Percentiles rank a stretch among this genome's conserved stretches.
Evolutionary conservation across 495 filamentous ascomycete genomes (phyloP).

Genomic region (Cercophora scortea): DNA sequence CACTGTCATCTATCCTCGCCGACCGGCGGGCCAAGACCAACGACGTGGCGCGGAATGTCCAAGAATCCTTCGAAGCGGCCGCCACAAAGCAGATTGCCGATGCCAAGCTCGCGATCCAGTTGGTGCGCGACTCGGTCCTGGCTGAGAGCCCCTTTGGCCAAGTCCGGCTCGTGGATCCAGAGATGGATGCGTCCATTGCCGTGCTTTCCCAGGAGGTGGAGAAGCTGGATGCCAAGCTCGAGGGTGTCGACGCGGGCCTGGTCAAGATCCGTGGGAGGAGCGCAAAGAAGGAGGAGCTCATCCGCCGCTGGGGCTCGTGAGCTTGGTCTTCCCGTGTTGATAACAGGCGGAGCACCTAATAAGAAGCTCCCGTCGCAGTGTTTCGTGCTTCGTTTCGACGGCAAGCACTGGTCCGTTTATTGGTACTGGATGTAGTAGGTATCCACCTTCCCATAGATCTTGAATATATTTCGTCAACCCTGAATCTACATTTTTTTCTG

Average conservation of each 20-base stretch:
- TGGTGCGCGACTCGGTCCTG: conserved; percentile 35
- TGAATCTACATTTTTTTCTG: too few species aligned
- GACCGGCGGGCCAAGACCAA: conserved; percentile 26
- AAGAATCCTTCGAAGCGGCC: conserved; percentile 28
- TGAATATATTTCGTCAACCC: too few species aligned
- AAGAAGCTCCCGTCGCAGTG: too few species aligned
- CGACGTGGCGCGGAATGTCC: conserved; percentile 27
- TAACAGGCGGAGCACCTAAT: too few species aligned
- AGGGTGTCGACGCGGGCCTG: conserved; percentile 15
- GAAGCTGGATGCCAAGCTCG: conserved; percentile 19
- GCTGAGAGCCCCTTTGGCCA: conserved; percentile 32
- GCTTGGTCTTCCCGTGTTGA: background rate
- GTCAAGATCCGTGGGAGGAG: conserved; percentile 21
- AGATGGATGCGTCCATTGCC: conserved; percentile 27
- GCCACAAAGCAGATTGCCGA: conserved; percentile 31
- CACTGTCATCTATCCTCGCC: conserved; percentile 14
- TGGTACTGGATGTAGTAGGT: too few species aligned
- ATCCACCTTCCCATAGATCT: too few species aligned
- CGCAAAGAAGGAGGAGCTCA: conserved; percentile 30
- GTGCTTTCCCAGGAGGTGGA: conserved; percentile 29
- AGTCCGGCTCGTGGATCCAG: conserved; percentile 32
- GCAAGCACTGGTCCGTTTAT: too few species aligned
- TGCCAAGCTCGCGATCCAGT: conserved; percentile 28
- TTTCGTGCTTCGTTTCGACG: too few species aligned
- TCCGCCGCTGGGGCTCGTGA: conserved; percentile 30